Evolutionary conservation across 257 asterid species (phyloP), one percentile per base, ranked within the genome.

Genomic region (Petrea volubilis): DNA sequence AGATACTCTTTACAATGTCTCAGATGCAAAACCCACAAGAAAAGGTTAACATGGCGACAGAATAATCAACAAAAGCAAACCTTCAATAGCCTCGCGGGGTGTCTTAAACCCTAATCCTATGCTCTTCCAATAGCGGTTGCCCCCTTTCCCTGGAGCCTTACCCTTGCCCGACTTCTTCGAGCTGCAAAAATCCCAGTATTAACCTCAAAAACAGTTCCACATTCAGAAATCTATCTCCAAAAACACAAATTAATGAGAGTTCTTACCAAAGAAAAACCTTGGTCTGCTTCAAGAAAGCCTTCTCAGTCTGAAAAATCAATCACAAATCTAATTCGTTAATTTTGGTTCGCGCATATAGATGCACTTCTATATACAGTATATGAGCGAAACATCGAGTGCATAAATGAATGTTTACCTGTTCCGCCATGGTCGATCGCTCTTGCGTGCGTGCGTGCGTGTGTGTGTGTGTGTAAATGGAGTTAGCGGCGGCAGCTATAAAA

Each of bases 271-370:
- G 87, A 70, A 88, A 88, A n/a, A 88, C 95, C 78, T 82, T 84
- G 7, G 95, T 91, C 82, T 88, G 95, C 88, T 88, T 88, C 78
- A 88, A 53, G 74, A 88, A 88, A 1, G 95, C 91, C 82, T 85
- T 88, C 85, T 85, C 95, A 24, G 90, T 88, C 95, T 88, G 82
- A 49, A 79, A n/a, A 72, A 69, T 23, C 60, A 76, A 51, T 41
- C 14, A 21, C 21, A 47, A 24, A 7, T 50, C 52, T 18, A 15
- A 7, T 29, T 66, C 6, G 56, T 33, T 13, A 60, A 77, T 51
- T 33, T 29, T 13, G 34, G 8, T 43, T 21, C 25, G 41, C 12
- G 14, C 46, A 56, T 7, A 58, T 5, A 49, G 21, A 58, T 36
- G 47, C 44, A 17, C 69, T 6, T 50, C n/a, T 41, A 21, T 1